Evolutionary conservation across 75 land plant genomes (phyloP), one percentile per base, ranked within the genome.

Genomic region (Pseudotsuga menziesii): DNA sequence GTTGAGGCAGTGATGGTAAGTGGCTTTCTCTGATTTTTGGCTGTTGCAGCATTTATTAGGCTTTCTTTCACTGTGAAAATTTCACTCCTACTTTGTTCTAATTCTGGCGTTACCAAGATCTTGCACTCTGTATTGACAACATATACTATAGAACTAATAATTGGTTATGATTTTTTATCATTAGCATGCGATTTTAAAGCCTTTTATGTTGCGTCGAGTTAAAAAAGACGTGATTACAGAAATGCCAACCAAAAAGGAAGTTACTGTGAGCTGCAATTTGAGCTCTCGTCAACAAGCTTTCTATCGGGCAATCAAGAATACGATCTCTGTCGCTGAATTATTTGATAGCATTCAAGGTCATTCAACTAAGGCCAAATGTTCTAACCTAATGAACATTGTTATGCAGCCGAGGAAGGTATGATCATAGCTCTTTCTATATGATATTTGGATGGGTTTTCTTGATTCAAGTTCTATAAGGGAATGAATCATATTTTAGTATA

Each of bases 221-320:
- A 97, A 97, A 82, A 97, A 92, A 78, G 99, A 97, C 81, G 99
- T 97, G 44, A 85, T 97, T 11, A 78, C 98, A 25, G 99, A 97
- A 78, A 84, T 97, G 89, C 90, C 95, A 17, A 86, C 85, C 54
- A 97, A 97, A 87, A 97, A 88, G 35, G 99, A 97, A 86, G 80
- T 97, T 26, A 86, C 89, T 73, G 92, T 97, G 56, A 90, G 90
- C 54, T 97, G 99, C 83, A 82, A 84, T 61, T 82, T 97, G 73
- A 97, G 99, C 77, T 92, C 98, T 27, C 88, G 98, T 3, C 99
- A 97, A 70, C 95, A 94, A 82, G 99, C 92, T 2, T 90, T 97
- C 71, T 97, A 97, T 82, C 95, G 88, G 79, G 99, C 99, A 44
- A 94, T 97, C 61, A 97, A 97, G 86, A 94, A 97, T 80, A 97